phyloP scores from a whole-genome alignment of 306 rosid species.

The Cucumis hystrix region DNA sequence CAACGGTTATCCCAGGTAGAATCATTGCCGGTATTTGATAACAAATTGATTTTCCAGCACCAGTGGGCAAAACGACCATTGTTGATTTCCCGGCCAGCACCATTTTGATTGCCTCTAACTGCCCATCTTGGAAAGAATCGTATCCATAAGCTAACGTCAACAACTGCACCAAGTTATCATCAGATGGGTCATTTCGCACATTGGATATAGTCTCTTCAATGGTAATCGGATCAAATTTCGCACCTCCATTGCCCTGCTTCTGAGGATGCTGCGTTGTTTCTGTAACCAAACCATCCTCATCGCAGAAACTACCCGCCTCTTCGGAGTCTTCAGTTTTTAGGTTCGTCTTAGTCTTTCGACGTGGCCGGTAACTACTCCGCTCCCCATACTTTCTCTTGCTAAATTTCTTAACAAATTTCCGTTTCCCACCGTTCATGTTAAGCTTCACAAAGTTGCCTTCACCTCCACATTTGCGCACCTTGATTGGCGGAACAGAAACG shows the following conservation, averaged over 20 bases:
- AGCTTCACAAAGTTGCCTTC: slow-evolving; percentile 82
- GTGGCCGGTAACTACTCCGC: slow-evolving; percentile 19
- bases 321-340: slow-evolving; percentile 8
- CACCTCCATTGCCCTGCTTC: slow-evolving; percentile 17
- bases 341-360: slow-evolving; percentile 27
- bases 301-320: slow-evolving; percentile 16
- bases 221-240: slow-evolving; percentile 16
- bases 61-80: slow-evolving; percentile 83
- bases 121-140: slow-evolving; percentile 74
- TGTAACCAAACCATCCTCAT: slow-evolving; percentile 26
- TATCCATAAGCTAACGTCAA: slow-evolving; percentile 47
- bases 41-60: slow-evolving; percentile 89
- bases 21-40: slow-evolving; percentile 75
- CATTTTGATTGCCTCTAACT: slow-evolving; percentile 63
- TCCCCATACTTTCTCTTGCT: slow-evolving; percentile 19
- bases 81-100: slow-evolving; percentile 61
- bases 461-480: slow-evolving; percentile 23
- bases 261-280: slow-evolving; percentile 20
- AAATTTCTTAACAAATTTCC: slow-evolving; percentile 38
- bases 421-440: slow-evolving; percentile 37
- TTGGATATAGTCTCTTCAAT: slow-evolving; percentile 33
- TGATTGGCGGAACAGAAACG: slow-evolving; percentile 28
- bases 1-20: slow-evolving; percentile 73
- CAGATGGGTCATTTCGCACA: slow-evolving; percentile 37
- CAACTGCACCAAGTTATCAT: slow-evolving; percentile 54